These are phyloP conservation scores for Coemansia sp. DNA, from an alignment of 192 early-diverging fungal genomes.

Conservation along the genomic window DNA sequence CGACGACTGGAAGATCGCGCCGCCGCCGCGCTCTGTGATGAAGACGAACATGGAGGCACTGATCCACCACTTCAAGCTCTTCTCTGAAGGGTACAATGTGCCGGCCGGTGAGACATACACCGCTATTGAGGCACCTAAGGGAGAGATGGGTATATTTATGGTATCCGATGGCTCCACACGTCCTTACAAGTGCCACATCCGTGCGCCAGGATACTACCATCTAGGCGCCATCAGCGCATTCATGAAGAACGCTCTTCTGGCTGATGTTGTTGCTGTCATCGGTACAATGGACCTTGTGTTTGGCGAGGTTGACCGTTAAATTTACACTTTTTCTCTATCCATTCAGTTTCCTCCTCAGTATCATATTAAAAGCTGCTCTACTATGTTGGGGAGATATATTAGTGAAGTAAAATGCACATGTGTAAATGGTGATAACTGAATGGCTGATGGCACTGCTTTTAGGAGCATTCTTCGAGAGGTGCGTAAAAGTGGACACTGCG, in stretches of 20 bases:
- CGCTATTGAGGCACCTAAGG: slow-evolving; percentile 97
- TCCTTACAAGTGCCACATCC: slow-evolving; percentile 97
- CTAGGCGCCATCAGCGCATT: slow-evolving; percentile 88
- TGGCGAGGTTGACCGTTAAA: slow-evolving; percentile 85
- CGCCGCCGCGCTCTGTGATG: slow-evolving; percentile 91
- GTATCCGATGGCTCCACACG: slow-evolving; percentile 91
- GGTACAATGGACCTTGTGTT: slow-evolving; percentile 99
- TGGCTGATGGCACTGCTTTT: background rate
- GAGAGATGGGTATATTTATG: slow-evolving; percentile 96
- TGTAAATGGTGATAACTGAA: background rate
- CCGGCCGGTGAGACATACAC: slow-evolving; percentile 98
- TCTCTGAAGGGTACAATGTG: slow-evolving; percentile 97
- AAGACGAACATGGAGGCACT: slow-evolving; percentile 99
- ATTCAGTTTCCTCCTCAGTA: background rate
- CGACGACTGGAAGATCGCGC: slow-evolving; percentile 97
- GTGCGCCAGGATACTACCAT: slow-evolving; percentile 94
- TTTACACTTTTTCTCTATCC: background rate
- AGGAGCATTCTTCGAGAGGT: slow-evolving; percentile 18
- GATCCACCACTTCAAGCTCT: slow-evolving; percentile 99
- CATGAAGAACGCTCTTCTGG: slow-evolving; percentile 86
- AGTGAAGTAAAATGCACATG: background rate
- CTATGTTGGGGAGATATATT: too few species aligned
- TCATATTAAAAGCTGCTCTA: background rate
- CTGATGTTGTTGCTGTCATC: slow-evolving; percentile 95
- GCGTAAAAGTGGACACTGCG: slow-evolving; percentile 35